Base-by-base conservation (phyloP, 176 grass and related monocot species). In the Phragmites australis region DNA sequence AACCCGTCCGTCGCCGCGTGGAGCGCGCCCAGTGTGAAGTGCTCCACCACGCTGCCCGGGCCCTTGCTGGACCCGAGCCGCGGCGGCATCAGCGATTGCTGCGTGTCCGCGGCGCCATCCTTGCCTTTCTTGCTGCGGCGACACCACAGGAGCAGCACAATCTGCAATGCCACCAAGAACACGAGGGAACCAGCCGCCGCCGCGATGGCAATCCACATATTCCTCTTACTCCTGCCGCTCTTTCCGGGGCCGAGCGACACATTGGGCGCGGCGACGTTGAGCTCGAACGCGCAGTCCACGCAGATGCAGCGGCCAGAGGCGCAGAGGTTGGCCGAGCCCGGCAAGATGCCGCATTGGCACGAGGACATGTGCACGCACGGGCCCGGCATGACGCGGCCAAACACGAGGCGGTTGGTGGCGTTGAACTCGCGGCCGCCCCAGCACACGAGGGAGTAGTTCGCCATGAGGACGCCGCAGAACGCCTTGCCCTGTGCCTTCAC, bases 361-460 rank as follows among this genome's bases (percentile, higher is more conserved):
- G 50, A 53, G 2, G 87, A 64, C 62, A 88, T 74, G 31, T 26
- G 68, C 23, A 75, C 45, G 42, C 94, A 97, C 7, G 92, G 72
- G 1, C 94, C 92, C 7, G 94, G 94, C 74, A 97, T 61, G 23
- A 97, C 85, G 53, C 85, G 82, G 9, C 68, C 12, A 74, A 92
- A 94, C 30, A 93, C 85, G 22, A 93, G 46, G 51, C 79, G 86
- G 62, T 92, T 89, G 46, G 68, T 67, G 41, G 56, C 59, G 57
- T 64, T 34, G 68, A 97, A 84, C 9, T 84, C 66, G 13, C 16
- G 39, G 12, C 72, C 85, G 19, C 94, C 94, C 94, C 94, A 97
- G 50, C 94, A 97, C 56, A 90, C 72, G n/a, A 97, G 82, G 2
- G 94, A 97, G 85, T 87, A 97, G 75, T 94, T 90, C 16, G 68